A percentile compares a stretch with the other conserved stretches of the same genome.
These are phyloP conservation scores for Albugo laibachii DNA, from an alignment of 352 stramenopile genomes.

Conservation along the genomic window DNA sequence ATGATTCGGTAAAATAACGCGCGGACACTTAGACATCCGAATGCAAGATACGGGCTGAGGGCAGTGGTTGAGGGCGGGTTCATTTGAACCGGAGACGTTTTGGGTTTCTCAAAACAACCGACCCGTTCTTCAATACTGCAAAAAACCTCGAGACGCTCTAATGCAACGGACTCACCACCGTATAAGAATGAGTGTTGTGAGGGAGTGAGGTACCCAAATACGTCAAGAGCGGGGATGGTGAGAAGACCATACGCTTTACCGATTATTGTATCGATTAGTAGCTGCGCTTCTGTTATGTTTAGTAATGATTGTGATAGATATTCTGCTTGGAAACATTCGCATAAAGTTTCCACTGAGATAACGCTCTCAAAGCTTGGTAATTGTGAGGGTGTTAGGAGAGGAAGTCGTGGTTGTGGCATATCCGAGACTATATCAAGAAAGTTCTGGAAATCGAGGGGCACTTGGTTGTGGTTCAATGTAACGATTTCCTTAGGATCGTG, in stretches of 20 bases:
- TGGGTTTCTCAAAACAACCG: slow-evolving; percentile 90
- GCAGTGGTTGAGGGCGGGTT: slow-evolving; percentile 81
- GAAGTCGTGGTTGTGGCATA: slow-evolving; percentile 27
- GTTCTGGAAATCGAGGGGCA: slow-evolving; percentile 25
- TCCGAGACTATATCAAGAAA: slow-evolving; percentile 32
- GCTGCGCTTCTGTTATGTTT: not conserved
- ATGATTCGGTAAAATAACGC: slow-evolving; percentile 65
- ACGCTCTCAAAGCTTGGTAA: slow-evolving; percentile 10
- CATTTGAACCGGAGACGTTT: slow-evolving; percentile 76
- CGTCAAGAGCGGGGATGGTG: slow-evolving; percentile 14
- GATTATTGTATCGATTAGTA: not conserved
- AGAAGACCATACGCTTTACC: not conserved
- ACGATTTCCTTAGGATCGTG: slow-evolving; percentile 39
- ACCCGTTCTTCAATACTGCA: slow-evolving; percentile 49
- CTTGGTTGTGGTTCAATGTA: slow-evolving; percentile 17
- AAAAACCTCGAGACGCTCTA: slow-evolving; percentile 33
- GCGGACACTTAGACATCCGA: slow-evolving; percentile 76
- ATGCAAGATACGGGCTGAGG: slow-evolving; percentile 83
- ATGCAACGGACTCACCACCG: slow-evolving; percentile 26
- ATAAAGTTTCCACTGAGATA: slow-evolving; percentile 11
- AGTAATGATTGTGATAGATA: not conserved
- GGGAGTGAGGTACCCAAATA: slow-evolving; percentile 16
- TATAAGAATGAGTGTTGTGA: slow-evolving; percentile 22
- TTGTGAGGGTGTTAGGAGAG: slow-evolving; percentile 12
- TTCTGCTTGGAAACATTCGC: slow-evolving; percentile 3